Base-by-base conservation (phyloP, 1,284 basidiomycete genomes). In the Tilletia caries region DNA sequence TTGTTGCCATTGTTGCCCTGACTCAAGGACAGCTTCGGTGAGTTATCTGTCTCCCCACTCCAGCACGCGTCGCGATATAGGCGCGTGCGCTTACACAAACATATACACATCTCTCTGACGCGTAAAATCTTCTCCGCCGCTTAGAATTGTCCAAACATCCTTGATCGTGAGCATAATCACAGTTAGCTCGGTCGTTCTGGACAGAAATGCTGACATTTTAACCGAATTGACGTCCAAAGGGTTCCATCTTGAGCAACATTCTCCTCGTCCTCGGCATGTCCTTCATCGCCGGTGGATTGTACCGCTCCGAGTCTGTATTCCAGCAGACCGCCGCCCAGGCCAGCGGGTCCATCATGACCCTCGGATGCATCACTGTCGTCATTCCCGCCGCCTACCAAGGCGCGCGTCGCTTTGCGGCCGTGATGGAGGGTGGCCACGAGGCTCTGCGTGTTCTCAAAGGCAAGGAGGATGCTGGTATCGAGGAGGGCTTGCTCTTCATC, bases 341-440 rank as follows among this genome's bases (percentile, higher is more conserved):
- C 1, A 74, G 71, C 15, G 79, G 74, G 50, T 78, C 76, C n/a
- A 81, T 95, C 70, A 91, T 95, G 91, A 93, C 91, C 3, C 86
- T 95, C 43, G 88, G 92, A 5, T 92, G 91, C 83, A 92, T 95
- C 83, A 93, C 92, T 33, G 87, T 96, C 50, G 90, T 94, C 72
- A 90, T 96, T 70, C 93, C 93, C n/a, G 93, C 93, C 37, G 93
- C 93, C 0, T 95, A 92, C 79, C 87, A 89, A 79, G 72, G 71
- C 66, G 74, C 74, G 32, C 50, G 73, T 41, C 74, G 70, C 27
- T 54, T 67, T 5, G 29, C 75, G 74, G 77, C 82, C 50, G 79
- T 84, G 64, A 74, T 83, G 0, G 82, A 82, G 2, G 75, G 76
- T 43, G 69, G 73, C 32, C 75, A 77, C 29, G 74, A 73, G 44